Evolutionary conservation across 108 stramenopile species (phyloP), one percentile per base, ranked within the genome.

Genomic region (Cyclotella sp.): DNA sequence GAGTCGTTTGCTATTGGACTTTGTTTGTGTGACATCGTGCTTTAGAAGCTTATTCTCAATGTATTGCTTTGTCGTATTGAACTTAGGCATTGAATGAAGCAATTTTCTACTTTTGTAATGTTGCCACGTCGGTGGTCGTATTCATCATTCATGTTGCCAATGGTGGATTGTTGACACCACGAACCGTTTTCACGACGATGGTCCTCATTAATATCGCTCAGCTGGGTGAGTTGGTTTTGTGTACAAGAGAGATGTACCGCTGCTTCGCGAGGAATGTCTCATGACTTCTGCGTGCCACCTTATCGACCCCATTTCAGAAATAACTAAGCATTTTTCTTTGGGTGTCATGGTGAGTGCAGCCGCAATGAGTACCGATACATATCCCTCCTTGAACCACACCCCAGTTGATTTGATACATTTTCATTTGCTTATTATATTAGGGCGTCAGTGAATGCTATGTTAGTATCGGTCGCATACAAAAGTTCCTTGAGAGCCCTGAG

Each of bases 301-400:
- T 45, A 21, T 42, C 41, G 30, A n/a, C 40, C 40, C n/a, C 22
- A 18, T 58, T 1, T 58, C 27, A 45, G 88, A 88, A 58, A 77
- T 98, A 68, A 93, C 92, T 13, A 97, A 97, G 73, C 93, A 95
- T 73, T 63, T 97, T 27, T 89, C 94, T 7, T 65, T 95, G 30
- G 93, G 83, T 8, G 89, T 95, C 27, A 94, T 97, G 69, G 52
- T 62, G 6, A 34, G 34, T 34, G 4, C 4, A 34, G 34, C 34
- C 34, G 34, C 34, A 5, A 34, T 34, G 34, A 34, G 34, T n/a
- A n/a, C n/a, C 34, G 6, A 41, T 16, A 30, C 16, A 30, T 44
- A 15, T 51, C 63, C 43, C 43, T 27, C 21, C 42, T 39, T 40
- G 39, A 1, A 47, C 42, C 16, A 22, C 19, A 30, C 30, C 4